phyloP scores from a whole-genome alignment of 768 basidiomycete species.

The Neoboletus magnificus region DNA sequence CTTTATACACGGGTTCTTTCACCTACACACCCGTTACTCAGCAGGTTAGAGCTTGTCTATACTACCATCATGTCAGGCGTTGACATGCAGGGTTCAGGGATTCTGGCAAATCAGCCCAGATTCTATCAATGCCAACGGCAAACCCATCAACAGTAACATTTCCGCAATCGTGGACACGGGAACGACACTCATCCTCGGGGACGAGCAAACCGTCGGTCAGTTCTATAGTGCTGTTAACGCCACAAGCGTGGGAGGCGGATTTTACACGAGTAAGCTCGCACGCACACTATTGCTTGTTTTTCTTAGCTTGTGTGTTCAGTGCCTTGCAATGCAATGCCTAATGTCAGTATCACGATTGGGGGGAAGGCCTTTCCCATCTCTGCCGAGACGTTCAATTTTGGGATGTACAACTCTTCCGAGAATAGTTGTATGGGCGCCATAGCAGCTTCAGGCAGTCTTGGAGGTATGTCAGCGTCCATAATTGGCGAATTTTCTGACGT shows the following conservation, averaged over 20 bases:
- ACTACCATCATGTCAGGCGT: background rate
- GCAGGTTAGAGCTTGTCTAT: conserved; percentile 19
- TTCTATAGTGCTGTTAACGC: conserved; percentile 33
- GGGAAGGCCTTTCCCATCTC: conserved; percentile 32
- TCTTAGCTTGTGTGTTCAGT: conserved; percentile 13
- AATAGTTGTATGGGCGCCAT: conserved; percentile 21
- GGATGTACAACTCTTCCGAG: conserved; percentile 15
- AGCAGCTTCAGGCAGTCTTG: conserved; percentile 11
- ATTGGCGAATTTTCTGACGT: background rate
- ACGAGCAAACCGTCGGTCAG: conserved; percentile 31
- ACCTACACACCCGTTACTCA: conserved; percentile 34
- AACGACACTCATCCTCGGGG: conserved; percentile 41
- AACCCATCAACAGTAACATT: conserved; percentile 1
- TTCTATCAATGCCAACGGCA: conserved; percentile 23
- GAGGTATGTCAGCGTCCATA: conserved; percentile 11
- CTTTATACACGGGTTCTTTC: conserved; percentile 38
- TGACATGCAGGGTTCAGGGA: conserved; percentile 14
- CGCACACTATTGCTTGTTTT: background rate
- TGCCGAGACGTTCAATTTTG: conserved; percentile 36
- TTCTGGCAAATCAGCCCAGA: conserved; percentile 21
- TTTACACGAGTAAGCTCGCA: conserved; percentile 32
- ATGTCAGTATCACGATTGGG: conserved; percentile 34
- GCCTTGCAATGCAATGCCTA: conserved; percentile 25
- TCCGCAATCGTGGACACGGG: conserved; percentile 49
- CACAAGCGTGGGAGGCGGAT: conserved; percentile 29